phyloP scores from a whole-genome alignment of 805 yeast species.

The Starmerella tilneyi region DNA sequence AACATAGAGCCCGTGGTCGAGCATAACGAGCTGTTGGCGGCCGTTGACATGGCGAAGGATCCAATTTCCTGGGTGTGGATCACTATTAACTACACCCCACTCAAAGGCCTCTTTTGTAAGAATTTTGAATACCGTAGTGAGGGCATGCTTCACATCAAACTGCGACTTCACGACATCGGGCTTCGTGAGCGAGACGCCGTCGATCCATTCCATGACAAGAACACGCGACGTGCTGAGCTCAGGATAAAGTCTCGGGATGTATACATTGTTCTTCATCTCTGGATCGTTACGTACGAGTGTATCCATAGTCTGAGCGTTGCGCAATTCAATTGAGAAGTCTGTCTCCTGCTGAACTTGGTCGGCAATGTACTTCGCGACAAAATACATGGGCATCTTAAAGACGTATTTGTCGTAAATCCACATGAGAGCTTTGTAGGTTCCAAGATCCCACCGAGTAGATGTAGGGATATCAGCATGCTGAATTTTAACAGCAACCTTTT shows the following conservation, averaged over 20 bases:
- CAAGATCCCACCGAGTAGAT: slow-evolving; percentile 53
- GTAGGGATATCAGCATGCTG: slow-evolving; percentile 63
- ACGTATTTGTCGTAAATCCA: slow-evolving; percentile 41
- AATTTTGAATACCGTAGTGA: slow-evolving; percentile 43
- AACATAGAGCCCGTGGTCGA: slow-evolving; percentile 69
- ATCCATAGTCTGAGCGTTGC: slow-evolving; percentile 41
- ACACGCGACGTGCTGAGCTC: slow-evolving; percentile 42
- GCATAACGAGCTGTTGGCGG: slow-evolving; percentile 44
- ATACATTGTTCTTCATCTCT: slow-evolving; percentile 33
- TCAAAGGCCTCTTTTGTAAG: slow-evolving; percentile 51
- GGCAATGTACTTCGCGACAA: slow-evolving; percentile 48
- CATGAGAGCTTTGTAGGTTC: slow-evolving; percentile 46
- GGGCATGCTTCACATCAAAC: slow-evolving; percentile 36
- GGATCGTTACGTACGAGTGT: slow-evolving; percentile 32
- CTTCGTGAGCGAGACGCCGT: slow-evolving; percentile 51
- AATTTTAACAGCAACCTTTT: slow-evolving; percentile 79
- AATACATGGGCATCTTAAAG: slow-evolving; percentile 54
- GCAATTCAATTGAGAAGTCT: slow-evolving; percentile 47
- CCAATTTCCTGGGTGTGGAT: slow-evolving; percentile 75
- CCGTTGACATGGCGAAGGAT: slow-evolving; percentile 37
- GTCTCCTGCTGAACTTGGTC: slow-evolving; percentile 50
- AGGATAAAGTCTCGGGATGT: slow-evolving; percentile 46
- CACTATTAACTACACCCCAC: slow-evolving; percentile 63
- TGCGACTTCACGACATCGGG: slow-evolving; percentile 34
- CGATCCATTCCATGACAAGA: slow-evolving; percentile 64